Conservation (phyloP, 169 alveolate genomes). For the Plasmodium coatneyi region DNA sequence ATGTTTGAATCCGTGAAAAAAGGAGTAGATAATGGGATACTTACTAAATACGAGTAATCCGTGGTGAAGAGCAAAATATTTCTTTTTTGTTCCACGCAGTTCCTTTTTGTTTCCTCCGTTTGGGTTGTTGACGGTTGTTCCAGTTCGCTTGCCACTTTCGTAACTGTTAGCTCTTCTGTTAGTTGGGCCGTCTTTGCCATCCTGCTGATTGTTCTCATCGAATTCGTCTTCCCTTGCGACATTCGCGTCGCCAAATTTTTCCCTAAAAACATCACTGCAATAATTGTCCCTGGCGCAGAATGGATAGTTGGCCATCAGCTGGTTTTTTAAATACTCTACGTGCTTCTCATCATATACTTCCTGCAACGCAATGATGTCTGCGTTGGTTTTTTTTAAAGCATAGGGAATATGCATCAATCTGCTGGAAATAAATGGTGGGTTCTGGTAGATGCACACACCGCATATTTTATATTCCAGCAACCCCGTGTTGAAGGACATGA, state of each 20-base stretch:
- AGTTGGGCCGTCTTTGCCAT: not conserved
- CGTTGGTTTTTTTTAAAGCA: conserved; percentile 86
- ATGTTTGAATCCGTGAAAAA: conserved; percentile 88
- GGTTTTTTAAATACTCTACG: conserved; percentile 85
- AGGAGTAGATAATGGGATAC: conserved; percentile 88
- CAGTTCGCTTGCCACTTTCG: not conserved
- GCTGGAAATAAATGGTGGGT: conserved; percentile 91
- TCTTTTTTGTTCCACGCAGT: conserved; percentile 3
- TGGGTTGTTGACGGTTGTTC: not conserved
- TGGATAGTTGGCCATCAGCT: conserved; percentile 86
- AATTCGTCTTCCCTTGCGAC: not conserved
- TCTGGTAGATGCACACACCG: conserved; percentile 89
- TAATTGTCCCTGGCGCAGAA: conserved; percentile 82
- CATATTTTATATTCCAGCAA: conserved; percentile 89
- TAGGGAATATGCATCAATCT: conserved; percentile 89
- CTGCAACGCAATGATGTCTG: conserved; percentile 92
- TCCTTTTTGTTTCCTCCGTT: not conserved
- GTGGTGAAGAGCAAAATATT: conserved; percentile 82
- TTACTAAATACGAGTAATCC: conserved; percentile 91
- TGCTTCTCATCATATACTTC: conserved; percentile 90
- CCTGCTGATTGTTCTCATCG: not conserved
- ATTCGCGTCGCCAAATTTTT: not conserved
- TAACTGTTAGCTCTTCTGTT: not conserved
- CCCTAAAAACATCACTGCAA: conserved; percentile 16
- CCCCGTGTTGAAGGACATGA: conserved; percentile 91